These are phyloP conservation scores for Yamadazyma oceani DNA, from an alignment of 1,139 yeast genomes.

Conservation along the genomic window DNA sequence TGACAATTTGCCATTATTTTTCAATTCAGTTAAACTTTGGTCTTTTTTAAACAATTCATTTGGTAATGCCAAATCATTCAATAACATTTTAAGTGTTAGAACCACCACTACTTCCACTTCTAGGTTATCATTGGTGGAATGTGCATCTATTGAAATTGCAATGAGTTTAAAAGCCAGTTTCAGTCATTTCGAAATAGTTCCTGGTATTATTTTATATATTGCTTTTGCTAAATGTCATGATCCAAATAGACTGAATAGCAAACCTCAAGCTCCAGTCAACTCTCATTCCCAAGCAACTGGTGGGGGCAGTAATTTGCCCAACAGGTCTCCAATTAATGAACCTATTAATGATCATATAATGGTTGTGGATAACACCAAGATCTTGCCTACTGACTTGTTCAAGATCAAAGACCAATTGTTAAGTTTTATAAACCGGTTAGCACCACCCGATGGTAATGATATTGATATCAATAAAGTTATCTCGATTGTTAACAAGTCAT, in stretches of 20 bases:
- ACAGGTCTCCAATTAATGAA: slow-evolving; percentile 4
- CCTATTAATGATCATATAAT: slow-evolving; percentile 4
- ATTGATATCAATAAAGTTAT: slow-evolving; percentile 33
- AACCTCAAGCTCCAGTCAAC: not conserved
- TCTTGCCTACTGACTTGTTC: slow-evolving; percentile 26
- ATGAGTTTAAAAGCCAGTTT: slow-evolving; percentile 73
- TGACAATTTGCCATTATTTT: slow-evolving; percentile 66
- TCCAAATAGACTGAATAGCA: not conserved
- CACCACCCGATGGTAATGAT: slow-evolving; percentile 13
- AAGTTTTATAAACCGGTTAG: slow-evolving; percentile 21
- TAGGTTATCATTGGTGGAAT: slow-evolving; percentile 68
- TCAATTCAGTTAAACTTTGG: slow-evolving; percentile 37
- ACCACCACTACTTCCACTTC: slow-evolving; percentile 43
- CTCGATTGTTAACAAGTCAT: slow-evolving; percentile 33
- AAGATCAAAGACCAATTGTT: slow-evolving; percentile 27
- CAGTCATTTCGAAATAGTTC: slow-evolving; percentile 78
- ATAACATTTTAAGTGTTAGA: slow-evolving; percentile 47
- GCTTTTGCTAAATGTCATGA: slow-evolving; percentile 65
- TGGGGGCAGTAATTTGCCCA: not conserved
- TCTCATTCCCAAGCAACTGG: not conserved
- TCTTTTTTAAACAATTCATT: slow-evolving; percentile 32
- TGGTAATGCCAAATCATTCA: slow-evolving; percentile 24
- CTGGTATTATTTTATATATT: slow-evolving; percentile 65
- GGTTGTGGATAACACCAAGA: slow-evolving; percentile 11
- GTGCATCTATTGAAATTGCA: slow-evolving; percentile 69